Percentiles rank a stretch among this genome's conserved stretches.
phyloP scores from a whole-genome alignment of 306 rosid genomes.

The Ormosia emarginata region DNA sequence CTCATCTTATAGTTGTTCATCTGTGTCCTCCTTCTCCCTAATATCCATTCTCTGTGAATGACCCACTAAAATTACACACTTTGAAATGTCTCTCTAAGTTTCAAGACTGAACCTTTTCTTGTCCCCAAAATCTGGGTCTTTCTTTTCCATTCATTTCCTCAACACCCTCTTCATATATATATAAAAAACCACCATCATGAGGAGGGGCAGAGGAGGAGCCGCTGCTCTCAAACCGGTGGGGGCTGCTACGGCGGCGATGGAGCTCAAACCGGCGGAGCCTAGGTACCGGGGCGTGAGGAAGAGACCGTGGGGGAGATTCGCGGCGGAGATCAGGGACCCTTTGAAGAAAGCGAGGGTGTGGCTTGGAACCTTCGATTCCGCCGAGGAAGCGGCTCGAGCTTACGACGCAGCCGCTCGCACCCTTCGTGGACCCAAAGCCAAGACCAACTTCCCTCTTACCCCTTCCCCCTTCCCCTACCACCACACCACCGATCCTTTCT shows the following conservation, averaged over 20 bases:
- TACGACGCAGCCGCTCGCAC: constrained; percentile 67
- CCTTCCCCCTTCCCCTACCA: constrained; percentile 34
- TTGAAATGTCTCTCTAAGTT: background rate
- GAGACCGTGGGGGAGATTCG: constrained; percentile 89
- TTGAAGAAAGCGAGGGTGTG: constrained; percentile 78
- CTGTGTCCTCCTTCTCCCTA: background rate
- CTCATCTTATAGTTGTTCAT: too few relatives aligned
- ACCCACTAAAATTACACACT: background rate
- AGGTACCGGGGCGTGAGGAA: constrained; percentile 75
- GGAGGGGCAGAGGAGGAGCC: constrained; percentile 49
- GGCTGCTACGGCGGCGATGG: background rate
- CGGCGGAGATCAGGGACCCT: constrained; percentile 94
- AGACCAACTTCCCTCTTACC: constrained; percentile 57
- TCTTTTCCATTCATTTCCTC: background rate
- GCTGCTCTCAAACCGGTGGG: constrained; percentile 1
- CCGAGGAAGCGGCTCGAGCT: constrained; percentile 83
- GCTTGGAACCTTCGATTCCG: constrained; percentile 85
- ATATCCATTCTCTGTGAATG: background rate
- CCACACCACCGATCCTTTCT: constrained; percentile 27
- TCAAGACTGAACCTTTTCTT: background rate
- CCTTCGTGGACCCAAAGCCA: constrained; percentile 85
- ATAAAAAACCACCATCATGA: constrained; percentile 25
- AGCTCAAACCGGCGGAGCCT: constrained; percentile 25
- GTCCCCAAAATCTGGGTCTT: background rate
- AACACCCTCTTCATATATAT: background rate